phyloP scores from a whole-genome alignment of 164 flowering plant genomes.

The Berberis vulgaris region DNA sequence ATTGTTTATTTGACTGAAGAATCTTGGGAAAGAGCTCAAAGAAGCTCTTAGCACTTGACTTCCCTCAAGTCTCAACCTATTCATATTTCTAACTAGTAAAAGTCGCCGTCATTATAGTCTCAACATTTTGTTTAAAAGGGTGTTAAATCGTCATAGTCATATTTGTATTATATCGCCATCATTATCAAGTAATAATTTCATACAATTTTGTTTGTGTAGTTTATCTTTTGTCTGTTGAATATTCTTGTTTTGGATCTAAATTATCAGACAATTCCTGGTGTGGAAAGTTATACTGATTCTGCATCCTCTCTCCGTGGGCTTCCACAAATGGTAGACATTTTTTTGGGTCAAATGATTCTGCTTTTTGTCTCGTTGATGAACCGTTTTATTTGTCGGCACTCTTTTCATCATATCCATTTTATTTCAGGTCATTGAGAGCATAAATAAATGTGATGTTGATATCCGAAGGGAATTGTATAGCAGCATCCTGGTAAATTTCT shows the following conservation, averaged over 20 bases:
- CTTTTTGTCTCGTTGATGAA: not conserved
- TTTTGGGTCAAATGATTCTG: not conserved
- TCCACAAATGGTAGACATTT: slow-evolving; percentile 73
- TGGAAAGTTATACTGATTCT: slow-evolving; percentile 58
- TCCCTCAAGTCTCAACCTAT: too few species aligned
- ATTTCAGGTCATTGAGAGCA: slow-evolving; percentile 81
- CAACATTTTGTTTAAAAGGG: too few species aligned
- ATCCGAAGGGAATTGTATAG: slow-evolving; percentile 88
- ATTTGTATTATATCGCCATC: too few species aligned
- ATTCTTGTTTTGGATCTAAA: slow-evolving; percentile 6
- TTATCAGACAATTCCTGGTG: slow-evolving; percentile 81
- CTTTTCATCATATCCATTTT: slow-evolving; percentile 4
- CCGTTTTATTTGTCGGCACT: not conserved
- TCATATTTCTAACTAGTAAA: too few species aligned
- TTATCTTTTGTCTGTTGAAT: not conserved
- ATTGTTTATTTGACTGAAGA: too few species aligned
- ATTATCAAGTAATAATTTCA: not conserved
- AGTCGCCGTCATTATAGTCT: too few species aligned
- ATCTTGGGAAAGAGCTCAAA: too few species aligned
- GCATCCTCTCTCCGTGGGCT: slow-evolving; percentile 60
- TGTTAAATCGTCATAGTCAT: too few species aligned
- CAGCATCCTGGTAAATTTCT: slow-evolving; percentile 67
- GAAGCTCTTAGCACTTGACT: too few species aligned
- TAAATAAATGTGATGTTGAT: slow-evolving; percentile 90
- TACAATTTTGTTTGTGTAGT: not conserved